phyloP scores from a whole-genome alignment of 2,329 filamentous ascomycete genomes.

The Alternaria arbusti region DNA sequence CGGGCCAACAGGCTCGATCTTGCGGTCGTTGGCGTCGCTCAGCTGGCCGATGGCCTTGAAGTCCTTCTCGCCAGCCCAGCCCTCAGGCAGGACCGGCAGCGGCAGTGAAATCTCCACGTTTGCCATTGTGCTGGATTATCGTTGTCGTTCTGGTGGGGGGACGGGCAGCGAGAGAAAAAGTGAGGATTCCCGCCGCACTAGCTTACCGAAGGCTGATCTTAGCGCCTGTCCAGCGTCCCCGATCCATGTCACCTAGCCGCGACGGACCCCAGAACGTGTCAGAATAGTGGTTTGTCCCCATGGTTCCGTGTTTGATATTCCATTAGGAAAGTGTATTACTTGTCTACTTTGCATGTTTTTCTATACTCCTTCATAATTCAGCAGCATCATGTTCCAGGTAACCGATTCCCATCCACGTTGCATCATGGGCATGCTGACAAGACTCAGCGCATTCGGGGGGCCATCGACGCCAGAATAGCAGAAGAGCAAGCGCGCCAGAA shows the following conservation, averaged over 20 bases:
- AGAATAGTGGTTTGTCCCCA: constrained; percentile 5
- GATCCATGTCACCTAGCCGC: constrained; percentile 7
- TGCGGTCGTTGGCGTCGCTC: constrained; percentile 79
- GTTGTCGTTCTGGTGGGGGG: constrained; percentile 14
- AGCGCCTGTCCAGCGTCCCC: neutral
- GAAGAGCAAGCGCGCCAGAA: constrained; percentile 87
- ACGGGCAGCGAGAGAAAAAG: constrained; percentile 11
- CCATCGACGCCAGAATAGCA: constrained; percentile 85
- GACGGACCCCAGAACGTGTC: constrained; percentile 15
- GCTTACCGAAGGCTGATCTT: constrained; percentile 17
- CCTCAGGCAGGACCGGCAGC: constrained; percentile 77
- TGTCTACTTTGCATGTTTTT: constrained; percentile 12
- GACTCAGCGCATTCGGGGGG: constrained; percentile 76
- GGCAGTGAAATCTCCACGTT: constrained; percentile 67
- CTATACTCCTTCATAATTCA: constrained; percentile 19
- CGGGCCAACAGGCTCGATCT: constrained; percentile 93
- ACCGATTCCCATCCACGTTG: constrained; percentile 12
- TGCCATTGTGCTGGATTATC: constrained; percentile 62
- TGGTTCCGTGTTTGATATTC: neutral
- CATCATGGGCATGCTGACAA: constrained; percentile 26
- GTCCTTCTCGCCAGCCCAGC: constrained; percentile 87
- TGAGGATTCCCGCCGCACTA: constrained; percentile 14
- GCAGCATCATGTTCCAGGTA: constrained; percentile 45
- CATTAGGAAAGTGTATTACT: neutral
- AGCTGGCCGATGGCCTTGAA: constrained; percentile 85